Evolutionary conservation across 2,329 filamentous ascomycete species (phyloP).

Genomic region (Penicillium sp.): DNA sequence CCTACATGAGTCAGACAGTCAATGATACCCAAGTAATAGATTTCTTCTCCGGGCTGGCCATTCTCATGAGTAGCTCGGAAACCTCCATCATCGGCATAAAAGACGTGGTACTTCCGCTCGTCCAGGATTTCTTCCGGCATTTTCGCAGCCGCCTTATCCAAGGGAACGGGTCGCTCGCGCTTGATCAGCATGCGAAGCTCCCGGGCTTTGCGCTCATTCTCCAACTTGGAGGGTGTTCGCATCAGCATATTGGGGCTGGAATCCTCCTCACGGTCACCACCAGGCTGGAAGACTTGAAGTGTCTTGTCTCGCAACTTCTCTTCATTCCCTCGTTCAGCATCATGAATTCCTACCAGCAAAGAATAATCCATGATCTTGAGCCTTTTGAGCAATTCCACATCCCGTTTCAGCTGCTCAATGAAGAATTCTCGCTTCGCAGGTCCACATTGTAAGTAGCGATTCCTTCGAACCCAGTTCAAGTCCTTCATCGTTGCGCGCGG

Average conservation of each 20-base stretch:
- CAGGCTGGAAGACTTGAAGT: conserved; percentile 89
- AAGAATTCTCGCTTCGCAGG: conserved; percentile 86
- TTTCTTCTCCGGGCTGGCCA: conserved; percentile 78
- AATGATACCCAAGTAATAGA: conserved; percentile 98
- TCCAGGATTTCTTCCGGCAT: conserved; percentile 90
- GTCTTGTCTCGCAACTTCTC: conserved; percentile 91
- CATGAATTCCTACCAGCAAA: conserved; percentile 89
- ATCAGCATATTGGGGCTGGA: conserved; percentile 66
- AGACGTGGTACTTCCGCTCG: conserved; percentile 74
- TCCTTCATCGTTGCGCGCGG: conserved; percentile 93
- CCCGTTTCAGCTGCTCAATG: conserved; percentile 80
- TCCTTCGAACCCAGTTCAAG: conserved; percentile 88
- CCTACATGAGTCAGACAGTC: conserved; percentile 95
- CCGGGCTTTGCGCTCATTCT: conserved; percentile 85
- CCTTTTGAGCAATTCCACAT: conserved; percentile 82
- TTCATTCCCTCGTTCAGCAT: conserved; percentile 85
- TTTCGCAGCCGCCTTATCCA: conserved; percentile 76
- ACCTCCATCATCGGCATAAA: conserved; percentile 92
- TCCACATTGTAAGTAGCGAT: conserved; percentile 83
- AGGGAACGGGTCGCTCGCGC: conserved; percentile 87
- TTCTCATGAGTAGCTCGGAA: conserved; percentile 92
- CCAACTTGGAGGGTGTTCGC: conserved; percentile 89
- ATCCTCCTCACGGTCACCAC: conserved; percentile 68
- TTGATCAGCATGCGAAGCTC: conserved; percentile 92
- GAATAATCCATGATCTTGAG: conserved; percentile 99